Conservation (phyloP, 208 protist genomes). For the Acanthamoeba pearcei region DNA sequence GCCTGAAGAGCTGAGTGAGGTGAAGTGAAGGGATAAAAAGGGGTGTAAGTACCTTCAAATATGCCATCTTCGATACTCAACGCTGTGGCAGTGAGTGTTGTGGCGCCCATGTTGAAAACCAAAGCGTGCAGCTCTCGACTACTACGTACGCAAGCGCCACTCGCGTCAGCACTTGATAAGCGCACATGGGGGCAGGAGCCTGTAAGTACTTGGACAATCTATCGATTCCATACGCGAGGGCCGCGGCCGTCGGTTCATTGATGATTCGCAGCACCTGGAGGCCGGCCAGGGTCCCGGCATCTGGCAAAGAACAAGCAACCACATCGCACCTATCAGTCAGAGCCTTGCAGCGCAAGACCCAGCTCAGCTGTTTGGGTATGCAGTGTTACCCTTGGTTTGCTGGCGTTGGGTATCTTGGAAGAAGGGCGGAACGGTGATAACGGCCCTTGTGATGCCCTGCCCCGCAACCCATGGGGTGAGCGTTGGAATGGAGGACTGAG, state of each 20-base stretch:
- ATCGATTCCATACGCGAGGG: conserved; percentile 99
- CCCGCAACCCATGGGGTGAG: too few relatives aligned
- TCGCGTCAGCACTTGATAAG: neutral
- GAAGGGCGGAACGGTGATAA: conserved; percentile 97
- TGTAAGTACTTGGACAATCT: neutral
- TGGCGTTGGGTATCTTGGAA: conserved; percentile 96
- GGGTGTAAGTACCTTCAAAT: conserved; percentile 96
- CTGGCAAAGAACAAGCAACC: neutral
- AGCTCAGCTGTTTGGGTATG: too few relatives aligned
- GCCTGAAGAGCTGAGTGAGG: too few relatives aligned
- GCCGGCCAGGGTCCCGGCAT: conserved; percentile 93
- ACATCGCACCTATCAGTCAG: too few relatives aligned
- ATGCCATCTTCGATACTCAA: conserved; percentile 98
- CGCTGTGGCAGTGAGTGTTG: conserved; percentile 98
- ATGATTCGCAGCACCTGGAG: conserved; percentile 99
- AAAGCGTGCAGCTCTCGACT: conserved; percentile 93
- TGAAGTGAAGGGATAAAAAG: neutral
- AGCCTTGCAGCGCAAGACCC: too few relatives aligned
- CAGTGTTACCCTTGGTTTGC: conserved; percentile 90
- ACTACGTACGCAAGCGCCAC: too few relatives aligned
- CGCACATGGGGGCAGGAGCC: conserved; percentile 69
- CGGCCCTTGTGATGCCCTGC: conserved; percentile 94
- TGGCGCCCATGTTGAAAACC: conserved; percentile 98
- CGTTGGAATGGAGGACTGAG: too few relatives aligned
- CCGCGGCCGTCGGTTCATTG: conserved; percentile 99